These are phyloP conservation scores for Heliamphora pulchella DNA, from an alignment of 179 eudicot species.

Conservation along the genomic window DNA sequence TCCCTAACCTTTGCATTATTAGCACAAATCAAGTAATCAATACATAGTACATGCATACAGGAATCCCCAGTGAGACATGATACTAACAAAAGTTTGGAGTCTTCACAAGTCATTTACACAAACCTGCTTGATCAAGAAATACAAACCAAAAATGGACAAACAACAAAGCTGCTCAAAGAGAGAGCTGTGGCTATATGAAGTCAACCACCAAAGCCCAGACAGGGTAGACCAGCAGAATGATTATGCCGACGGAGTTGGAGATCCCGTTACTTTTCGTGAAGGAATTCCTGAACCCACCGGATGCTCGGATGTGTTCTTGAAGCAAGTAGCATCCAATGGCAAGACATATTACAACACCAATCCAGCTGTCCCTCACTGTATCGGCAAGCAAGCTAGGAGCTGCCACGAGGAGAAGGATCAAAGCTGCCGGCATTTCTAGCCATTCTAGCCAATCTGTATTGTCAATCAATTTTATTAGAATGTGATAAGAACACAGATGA, in stretches of 20 bases:
- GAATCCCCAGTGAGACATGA: background rate
- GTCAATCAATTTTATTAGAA: background rate
- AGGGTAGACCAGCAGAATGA: conserved; percentile 65
- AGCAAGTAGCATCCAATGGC: conserved; percentile 64
- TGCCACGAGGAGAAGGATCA: conserved; percentile 69
- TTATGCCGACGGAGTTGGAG: conserved; percentile 73
- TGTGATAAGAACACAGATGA: background rate
- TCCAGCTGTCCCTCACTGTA: conserved; percentile 30
- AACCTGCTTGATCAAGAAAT: background rate
- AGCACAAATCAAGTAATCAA: background rate
- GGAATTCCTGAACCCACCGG: conserved; percentile 89
- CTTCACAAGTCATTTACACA: background rate
- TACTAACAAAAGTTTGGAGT: background rate
- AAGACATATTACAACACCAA: conserved; percentile 57
- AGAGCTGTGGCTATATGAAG: conserved; percentile 26
- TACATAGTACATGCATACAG: background rate
- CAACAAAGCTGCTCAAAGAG: background rate
- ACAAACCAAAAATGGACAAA: background rate
- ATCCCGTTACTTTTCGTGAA: conserved; percentile 72
- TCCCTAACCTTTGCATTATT: conserved; percentile 7
- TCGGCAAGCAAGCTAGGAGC: conserved; percentile 65
- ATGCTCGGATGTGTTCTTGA: conserved; percentile 89
- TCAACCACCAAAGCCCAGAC: conserved; percentile 50
- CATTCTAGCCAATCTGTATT: conserved; percentile 39
- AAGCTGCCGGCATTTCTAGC: conserved; percentile 69